Conservation (phyloP, 2,329 filamentous ascomycete genomes). For the Pezicula carpinea region DNA sequence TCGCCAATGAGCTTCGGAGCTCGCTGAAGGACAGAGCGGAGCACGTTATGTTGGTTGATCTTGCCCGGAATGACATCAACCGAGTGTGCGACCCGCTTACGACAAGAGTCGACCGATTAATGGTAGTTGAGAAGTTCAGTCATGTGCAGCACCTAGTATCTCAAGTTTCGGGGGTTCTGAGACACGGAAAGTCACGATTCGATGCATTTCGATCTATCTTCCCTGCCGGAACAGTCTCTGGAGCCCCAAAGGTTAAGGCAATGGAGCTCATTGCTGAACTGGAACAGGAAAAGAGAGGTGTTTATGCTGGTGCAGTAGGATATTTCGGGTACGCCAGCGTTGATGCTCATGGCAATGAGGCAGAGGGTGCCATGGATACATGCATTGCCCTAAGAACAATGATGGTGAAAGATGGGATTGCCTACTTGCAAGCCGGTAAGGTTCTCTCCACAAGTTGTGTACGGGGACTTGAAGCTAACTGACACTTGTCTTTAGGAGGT, state of each 20-base stretch:
- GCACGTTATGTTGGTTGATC: slow-evolving; percentile 96
- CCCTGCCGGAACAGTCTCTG: slow-evolving; percentile 91
- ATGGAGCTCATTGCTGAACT: slow-evolving; percentile 97
- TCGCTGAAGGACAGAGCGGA: slow-evolving; percentile 90
- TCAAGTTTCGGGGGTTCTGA: slow-evolving; percentile 87
- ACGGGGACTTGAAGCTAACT: neutral
- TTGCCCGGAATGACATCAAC: slow-evolving; percentile 95
- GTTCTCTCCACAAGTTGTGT: slow-evolving; percentile 5
- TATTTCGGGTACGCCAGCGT: slow-evolving; percentile 89
- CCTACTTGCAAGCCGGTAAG: slow-evolving; percentile 78
- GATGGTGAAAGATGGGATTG: slow-evolving; percentile 85
- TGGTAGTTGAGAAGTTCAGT: slow-evolving; percentile 92
- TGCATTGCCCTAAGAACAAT: slow-evolving; percentile 75
- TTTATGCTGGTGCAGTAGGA: slow-evolving; percentile 93
- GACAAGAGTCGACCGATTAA: slow-evolving; percentile 86
- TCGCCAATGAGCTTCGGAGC: slow-evolving; percentile 71
- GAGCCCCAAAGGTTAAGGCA: slow-evolving; percentile 90
- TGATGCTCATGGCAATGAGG: slow-evolving; percentile 52
- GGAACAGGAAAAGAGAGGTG: slow-evolving; percentile 87
- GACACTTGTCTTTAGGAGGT: slow-evolving; percentile 1
- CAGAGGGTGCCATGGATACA: slow-evolving; percentile 89
- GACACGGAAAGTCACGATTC: slow-evolving; percentile 80
- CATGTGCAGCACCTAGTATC: slow-evolving; percentile 97
- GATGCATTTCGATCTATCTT: slow-evolving; percentile 97
- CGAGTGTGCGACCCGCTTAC: slow-evolving; percentile 87